Evolutionary conservation across 208 protist genomes (phyloP), one percentile per base, ranked within the genome.

Genomic region (Porcisia deanei): DNA sequence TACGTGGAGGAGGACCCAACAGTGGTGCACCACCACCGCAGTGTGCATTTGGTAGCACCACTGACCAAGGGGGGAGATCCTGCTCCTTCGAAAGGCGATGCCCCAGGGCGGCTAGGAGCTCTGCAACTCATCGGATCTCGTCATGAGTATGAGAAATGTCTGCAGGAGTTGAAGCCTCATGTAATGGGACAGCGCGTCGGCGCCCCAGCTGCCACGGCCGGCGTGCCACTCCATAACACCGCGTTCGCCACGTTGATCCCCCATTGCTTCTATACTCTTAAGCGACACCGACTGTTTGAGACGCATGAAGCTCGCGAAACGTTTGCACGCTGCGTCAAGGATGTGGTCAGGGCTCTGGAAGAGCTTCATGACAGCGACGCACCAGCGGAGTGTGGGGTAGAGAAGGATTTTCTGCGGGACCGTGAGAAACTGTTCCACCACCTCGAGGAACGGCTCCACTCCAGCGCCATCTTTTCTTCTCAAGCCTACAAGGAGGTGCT

Each of bases 251-350:
- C 54, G 9, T 25, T 58, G 20, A 75, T 71, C 25, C 71, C 64
- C 37, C 77, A 64, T 37, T 81, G 77, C 52, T 76, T 73, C 72
- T 81, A 73, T 49, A 9, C 45, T 10, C 77, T 81, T 18, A 63
- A 72, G 16, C 4, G 8, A 37, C 55, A 73, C 49, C 81, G 71
- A 39, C 25, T 75, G n/a, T 82, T 83, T 43, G 34, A 8, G 14
- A 72, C 82, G 10, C 82, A 83, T 70, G 66, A 71, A 45, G 77
- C 73, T 34, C 77, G 82, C 49, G 74, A 25, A 8, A 39, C 20
- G 3, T 82, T 82, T 39, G 20, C 67, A 20, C 71, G 60, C 25
- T 71, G 69, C 39, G 69, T 63, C 6, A 43, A 53, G 34, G 76
- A 70, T 37, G 53, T 76, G 41, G 63, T 75, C 5, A 34, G 43